Base-by-base conservation (phyloP, 345 rosid species). In the Limnanthes douglasii region DNA sequence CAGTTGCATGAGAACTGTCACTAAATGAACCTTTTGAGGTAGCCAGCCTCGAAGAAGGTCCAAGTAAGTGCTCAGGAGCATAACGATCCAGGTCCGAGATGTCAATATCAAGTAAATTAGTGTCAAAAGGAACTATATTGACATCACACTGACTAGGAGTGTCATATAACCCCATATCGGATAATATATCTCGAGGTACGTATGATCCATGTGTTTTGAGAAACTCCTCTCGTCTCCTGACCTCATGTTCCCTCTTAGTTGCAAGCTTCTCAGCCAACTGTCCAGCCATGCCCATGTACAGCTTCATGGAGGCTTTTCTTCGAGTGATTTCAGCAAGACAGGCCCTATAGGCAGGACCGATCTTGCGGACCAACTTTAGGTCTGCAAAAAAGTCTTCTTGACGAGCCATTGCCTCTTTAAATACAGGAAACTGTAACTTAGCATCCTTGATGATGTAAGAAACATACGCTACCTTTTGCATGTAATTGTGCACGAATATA, bases 201-300 rank as follows among this genome's bases (percentile, higher is more conserved):
- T 69, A 85, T 4, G 41, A 43, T 43, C 68, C 66, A 34, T 92
- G 72, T 9, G 62, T 62, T 54, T 75, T 85, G 40, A 73, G 54
- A 66, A 92, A 92, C 48, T 75, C 93, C 26, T 85, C 94, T 15
- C 96, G 79, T 61, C 69, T 81, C 68, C 96, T 81, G 39, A 85
- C 64, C 67, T 92, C 96, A 15, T 39, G 51, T 53, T 78, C 96
- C 50, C 99, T 75, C 61, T 66, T 81, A 50, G 71, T 66, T 10
- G 99, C 96, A 51, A 92, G 96, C 68, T 37, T 75, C 46, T 92
- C 99, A 21, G 99, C 99, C 62, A 92, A 41, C 37, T 81, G 96
- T 24, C 96, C 99, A 43, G 99, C 99, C 93, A 69, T 69, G 46
- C 96, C 99, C 99, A 92, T 71, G 63, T 85, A 81, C 45, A 92